Evolutionary conservation across 805 yeast genomes (phyloP).

Genomic region (Cyberlindnera meyerae): DNA sequence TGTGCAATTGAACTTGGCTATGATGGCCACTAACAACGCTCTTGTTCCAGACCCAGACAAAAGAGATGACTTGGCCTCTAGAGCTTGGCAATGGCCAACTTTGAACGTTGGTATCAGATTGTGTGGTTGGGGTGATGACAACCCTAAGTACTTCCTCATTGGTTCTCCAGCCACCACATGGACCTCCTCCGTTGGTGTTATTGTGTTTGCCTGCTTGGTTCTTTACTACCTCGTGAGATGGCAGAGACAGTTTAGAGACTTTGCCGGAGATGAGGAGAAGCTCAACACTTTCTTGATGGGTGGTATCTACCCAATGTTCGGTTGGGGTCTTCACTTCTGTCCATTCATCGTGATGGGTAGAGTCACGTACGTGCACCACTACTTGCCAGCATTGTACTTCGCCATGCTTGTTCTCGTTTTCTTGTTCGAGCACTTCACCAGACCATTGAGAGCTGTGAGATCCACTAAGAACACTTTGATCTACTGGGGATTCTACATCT

Average conservation of each 20-base stretch:
- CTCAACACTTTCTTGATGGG: constrained; percentile 57
- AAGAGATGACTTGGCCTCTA: constrained; percentile 63
- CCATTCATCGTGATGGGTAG: constrained; percentile 81
- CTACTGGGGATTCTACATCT: constrained; percentile 32
- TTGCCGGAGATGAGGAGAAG: constrained; percentile 39
- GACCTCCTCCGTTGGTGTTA: constrained; percentile 59
- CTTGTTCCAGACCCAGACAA: constrained; percentile 73
- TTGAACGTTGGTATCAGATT: constrained; percentile 69
- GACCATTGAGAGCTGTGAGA: constrained; percentile 19
- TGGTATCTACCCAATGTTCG: constrained; percentile 73
- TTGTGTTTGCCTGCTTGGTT: constrained; percentile 45
- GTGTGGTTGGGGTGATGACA: constrained; percentile 63
- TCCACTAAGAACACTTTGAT: constrained; percentile 24
- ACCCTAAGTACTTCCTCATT: constrained; percentile 58
- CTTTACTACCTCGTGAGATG: constrained; percentile 45
- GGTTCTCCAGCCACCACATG: constrained; percentile 80
- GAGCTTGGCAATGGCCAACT: constrained; percentile 90
- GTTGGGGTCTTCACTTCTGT: constrained; percentile 73
- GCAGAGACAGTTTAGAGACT: constrained; percentile 75
- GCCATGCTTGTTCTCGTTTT: constrained; percentile 56
- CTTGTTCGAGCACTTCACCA: constrained; percentile 40
- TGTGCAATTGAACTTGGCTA: constrained; percentile 68
- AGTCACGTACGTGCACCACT: constrained; percentile 83
- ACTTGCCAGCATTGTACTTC: constrained; percentile 78
- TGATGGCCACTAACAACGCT: constrained; percentile 86